A percentile compares a stretch with the other conserved stretches of the same genome.
Conservation (phyloP, 2,329 filamentous ascomycete species). For the Teratosphaeria zuluensis region DNA sequence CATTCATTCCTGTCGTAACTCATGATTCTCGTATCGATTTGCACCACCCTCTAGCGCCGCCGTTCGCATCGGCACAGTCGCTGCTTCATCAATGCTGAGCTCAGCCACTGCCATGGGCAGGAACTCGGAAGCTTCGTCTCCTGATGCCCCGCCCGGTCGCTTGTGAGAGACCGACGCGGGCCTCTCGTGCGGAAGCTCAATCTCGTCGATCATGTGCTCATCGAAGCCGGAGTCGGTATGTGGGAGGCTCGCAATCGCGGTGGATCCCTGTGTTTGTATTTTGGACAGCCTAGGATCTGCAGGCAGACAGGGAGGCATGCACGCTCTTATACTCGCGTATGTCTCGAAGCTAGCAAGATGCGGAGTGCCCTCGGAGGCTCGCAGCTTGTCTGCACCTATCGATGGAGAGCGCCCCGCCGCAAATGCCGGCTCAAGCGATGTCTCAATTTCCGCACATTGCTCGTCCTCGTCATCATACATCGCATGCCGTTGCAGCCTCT, state of each 20-base stretch:
- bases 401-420: background rate
- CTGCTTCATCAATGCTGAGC: background rate
- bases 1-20: background rate
- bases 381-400: background rate
- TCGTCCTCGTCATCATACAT: background rate
- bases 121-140: background rate
- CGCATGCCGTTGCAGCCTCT: background rate
- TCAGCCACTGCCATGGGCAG: background rate
- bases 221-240: slow-evolving; percentile 31
- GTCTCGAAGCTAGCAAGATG: too few species aligned
- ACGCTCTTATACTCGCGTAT: background rate
- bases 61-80: background rate
- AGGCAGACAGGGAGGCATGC: background rate
- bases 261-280: background rate
- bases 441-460: background rate
- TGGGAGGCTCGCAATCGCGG: slow-evolving; percentile 3
- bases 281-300: slow-evolving; percentile 4
- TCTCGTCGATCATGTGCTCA: slow-evolving; percentile 17
- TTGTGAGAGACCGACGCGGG: background rate
- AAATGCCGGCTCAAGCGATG: background rate
- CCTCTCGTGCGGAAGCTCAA: background rate
- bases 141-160: background rate
- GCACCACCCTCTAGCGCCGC: background rate
- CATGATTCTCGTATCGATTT: background rate
- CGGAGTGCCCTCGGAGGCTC: background rate